phyloP scores from a whole-genome alignment of 2,329 filamentous ascomycete species.

The Davidsoniella eucalypti region DNA sequence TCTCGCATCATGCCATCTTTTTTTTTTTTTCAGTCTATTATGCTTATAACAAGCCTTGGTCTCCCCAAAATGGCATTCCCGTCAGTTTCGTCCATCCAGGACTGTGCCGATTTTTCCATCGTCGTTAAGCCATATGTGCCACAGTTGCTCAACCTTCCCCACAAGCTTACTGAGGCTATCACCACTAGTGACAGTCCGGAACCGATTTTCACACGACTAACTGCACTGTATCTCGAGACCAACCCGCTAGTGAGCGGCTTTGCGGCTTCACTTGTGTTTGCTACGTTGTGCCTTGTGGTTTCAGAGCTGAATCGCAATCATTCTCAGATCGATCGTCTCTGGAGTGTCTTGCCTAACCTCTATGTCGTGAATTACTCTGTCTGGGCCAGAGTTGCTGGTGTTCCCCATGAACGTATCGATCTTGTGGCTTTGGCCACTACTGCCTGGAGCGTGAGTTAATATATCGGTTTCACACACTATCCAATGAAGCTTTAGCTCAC shows the following conservation, averaged over 20 bases:
- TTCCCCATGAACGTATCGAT: constrained; percentile 56
- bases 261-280: constrained; percentile 54
- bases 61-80: constrained; percentile 48
- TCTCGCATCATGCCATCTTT: background rate
- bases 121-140: constrained; percentile 60
- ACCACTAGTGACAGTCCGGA: constrained; percentile 27
- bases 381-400: constrained; percentile 64
- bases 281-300: constrained; percentile 52
- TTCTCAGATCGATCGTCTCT: constrained; percentile 87
- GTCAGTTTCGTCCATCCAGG: constrained; percentile 48
- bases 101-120: constrained; percentile 60
- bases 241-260: constrained; percentile 72
- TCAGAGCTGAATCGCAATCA: constrained; percentile 87
- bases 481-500: constrained; percentile 5
- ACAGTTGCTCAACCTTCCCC: constrained; percentile 54
- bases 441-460: constrained; percentile 58
- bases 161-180: constrained; percentile 42
- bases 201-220: constrained; percentile 30
- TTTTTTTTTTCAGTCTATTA: background rate
- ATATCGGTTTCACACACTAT: background rate
- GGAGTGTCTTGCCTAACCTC: constrained; percentile 76
- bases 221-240: constrained; percentile 61
- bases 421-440: constrained; percentile 52
- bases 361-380: constrained; percentile 71
- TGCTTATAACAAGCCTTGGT: background rate